phyloP scores from a whole-genome alignment of 345 rosid species.

The Salix dunnii region DNA sequence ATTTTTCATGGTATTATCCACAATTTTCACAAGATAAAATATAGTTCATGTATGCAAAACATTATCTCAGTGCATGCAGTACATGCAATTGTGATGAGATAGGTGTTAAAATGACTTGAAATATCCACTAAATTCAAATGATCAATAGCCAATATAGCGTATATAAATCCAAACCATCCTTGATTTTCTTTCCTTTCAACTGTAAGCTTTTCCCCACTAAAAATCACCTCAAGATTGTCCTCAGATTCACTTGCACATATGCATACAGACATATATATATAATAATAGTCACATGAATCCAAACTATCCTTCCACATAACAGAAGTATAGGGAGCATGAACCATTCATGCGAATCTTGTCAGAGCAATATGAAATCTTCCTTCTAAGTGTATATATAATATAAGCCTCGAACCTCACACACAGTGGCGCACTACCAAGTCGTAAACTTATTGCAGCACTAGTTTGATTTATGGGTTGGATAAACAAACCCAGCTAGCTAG shows the following conservation, averaged over 20 bases:
- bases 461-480: neutral
- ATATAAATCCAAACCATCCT: neutral
- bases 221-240: neutral
- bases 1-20: neutral
- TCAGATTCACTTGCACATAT: neutral
- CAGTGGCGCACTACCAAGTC: neutral
- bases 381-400: neutral
- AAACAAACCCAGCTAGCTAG: neutral
- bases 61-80: too few relatives aligned
- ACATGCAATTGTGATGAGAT: neutral
- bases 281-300: slow-evolving; percentile 1
- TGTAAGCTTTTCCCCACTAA: neutral
- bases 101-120: neutral
- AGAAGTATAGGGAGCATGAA: neutral
- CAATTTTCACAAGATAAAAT: neutral
- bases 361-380: neutral
- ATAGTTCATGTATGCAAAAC: neutral
- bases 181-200: neutral
- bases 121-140: neutral
- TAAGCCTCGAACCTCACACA: neutral
- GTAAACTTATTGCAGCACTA: neutral
- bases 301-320: neutral
- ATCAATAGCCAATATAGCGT: neutral
- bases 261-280: neutral
- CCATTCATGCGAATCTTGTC: neutral